Base-by-base conservation (phyloP, 768 basidiomycete species). In the Calocybe indica region DNA sequence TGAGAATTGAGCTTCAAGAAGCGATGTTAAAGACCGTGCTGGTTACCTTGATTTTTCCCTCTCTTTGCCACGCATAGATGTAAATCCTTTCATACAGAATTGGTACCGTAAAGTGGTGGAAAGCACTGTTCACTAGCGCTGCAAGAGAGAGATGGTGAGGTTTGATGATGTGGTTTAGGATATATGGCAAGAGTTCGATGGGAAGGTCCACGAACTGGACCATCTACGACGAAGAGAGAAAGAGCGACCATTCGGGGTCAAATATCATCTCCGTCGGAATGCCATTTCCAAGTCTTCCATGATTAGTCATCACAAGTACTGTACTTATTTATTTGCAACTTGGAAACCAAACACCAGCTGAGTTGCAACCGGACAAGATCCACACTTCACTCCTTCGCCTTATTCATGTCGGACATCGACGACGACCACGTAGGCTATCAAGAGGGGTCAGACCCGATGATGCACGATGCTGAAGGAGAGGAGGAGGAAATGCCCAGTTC, bases 31-130 rank as follows among this genome's bases (percentile, higher is more conserved):
- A 1, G 14, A 29, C 37, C 1, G 39, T 30, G 28, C 30, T 15
- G 47, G 55, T 45, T 53, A 82, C 86, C 72, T 75, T 85, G 7
- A 55, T 58, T 58, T 85, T 90, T 10, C 72, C 74, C 31, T 81
- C 74, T 53, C 68, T 82, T 47, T 88, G 78, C 88, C 86, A 88
- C 11, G 85, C 73, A 62, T 80, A 83, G 39, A 90, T 79, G 38
- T 68, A 73, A 12, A 82, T 70, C 9, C 72, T 68, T 22, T 73
- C 66, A 54, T 91, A 92, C 15, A 91, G 68, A 29, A 62, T 51
- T 7, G 73, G 67, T 2, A 67, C 61, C 0, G 80, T 73, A 52
- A 80, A 81, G 1, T 51, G 38, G 51, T 78, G 63, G 55, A 89
- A 87, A 0, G 64, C 47, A 41, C 69, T 74, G 61, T 74, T 81